Evolutionary conservation across 2,329 filamentous ascomycete species (phyloP).

Genomic region (Cadophora malorum): DNA sequence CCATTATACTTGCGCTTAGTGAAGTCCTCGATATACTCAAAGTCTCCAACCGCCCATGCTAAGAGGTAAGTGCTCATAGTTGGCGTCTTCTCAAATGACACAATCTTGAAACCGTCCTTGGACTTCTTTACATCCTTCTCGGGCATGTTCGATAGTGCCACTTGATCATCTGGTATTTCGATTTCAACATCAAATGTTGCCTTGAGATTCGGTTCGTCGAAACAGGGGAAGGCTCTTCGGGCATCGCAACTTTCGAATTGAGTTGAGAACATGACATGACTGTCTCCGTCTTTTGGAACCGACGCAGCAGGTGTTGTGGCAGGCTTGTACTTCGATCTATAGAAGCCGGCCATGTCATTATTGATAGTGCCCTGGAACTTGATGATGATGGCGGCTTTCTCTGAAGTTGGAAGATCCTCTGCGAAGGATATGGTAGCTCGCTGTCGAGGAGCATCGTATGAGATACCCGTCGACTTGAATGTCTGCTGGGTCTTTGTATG

Average conservation of each 20-base stretch:
- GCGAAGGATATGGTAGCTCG: conserved; percentile 80
- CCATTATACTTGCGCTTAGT: conserved; percentile 91
- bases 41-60: conserved; percentile 95
- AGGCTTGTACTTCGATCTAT: conserved; percentile 92
- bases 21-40: conserved; percentile 92
- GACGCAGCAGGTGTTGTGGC: conserved; percentile 72
- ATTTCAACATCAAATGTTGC: conserved; percentile 94
- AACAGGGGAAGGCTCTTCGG: conserved; percentile 93
- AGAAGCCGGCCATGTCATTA: conserved; percentile 92
- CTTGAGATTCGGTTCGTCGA: conserved; percentile 97
- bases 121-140: conserved; percentile 71
- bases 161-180: conserved; percentile 86
- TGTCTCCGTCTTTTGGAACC: conserved; percentile 75
- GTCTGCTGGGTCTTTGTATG: conserved; percentile 60
- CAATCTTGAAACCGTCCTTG: conserved; percentile 70
- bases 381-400: conserved; percentile 71
- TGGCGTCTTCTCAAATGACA: conserved; percentile 83
- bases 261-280: conserved; percentile 84
- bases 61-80: conserved; percentile 92
- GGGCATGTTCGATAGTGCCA: conserved; percentile 95
- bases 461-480: conserved; percentile 69
- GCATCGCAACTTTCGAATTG: conserved; percentile 98
- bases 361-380: conserved; percentile 84
- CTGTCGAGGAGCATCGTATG: conserved; percentile 84
- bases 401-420: conserved; percentile 70